Conservation (phyloP, 2,329 filamentous ascomycete genomes). For the Sclerotinia subarctica region DNA sequence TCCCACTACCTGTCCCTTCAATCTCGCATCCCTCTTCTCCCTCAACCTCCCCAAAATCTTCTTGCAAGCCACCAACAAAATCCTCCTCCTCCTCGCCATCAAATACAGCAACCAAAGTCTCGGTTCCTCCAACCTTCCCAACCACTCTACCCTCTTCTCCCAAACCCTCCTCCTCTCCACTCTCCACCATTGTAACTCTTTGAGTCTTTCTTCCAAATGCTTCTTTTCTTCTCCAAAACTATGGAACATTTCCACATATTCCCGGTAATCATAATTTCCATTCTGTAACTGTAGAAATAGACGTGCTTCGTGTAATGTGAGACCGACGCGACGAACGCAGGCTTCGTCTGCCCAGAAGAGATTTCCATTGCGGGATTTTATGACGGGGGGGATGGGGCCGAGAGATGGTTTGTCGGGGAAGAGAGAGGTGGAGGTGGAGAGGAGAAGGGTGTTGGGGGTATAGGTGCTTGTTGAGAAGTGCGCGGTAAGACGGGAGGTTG, state of each 20-base stretch:
- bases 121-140: constrained; percentile 30
- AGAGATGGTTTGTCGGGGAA: background rate
- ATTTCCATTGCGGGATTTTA: constrained; percentile 31
- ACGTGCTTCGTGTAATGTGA: constrained; percentile 29
- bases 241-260: constrained; percentile 31
- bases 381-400: constrained; percentile 28
- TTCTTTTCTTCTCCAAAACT: constrained; percentile 28
- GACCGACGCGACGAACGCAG: constrained; percentile 30
- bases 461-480: background rate
- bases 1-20: background rate
- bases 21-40: constrained; percentile 23
- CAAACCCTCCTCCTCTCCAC: constrained; percentile 24
- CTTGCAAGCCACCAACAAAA: constrained; percentile 25
- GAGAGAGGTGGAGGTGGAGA: background rate
- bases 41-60: constrained; percentile 23
- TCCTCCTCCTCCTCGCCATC: constrained; percentile 31
- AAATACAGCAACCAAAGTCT: constrained; percentile 30
- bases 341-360: constrained; percentile 33
- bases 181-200: constrained; percentile 27
- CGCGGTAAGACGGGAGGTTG: background rate
- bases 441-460: background rate
- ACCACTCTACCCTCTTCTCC: constrained; percentile 29
- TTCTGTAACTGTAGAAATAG: constrained; percentile 28
- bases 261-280: constrained; percentile 29
- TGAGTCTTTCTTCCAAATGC: constrained; percentile 23